Percentiles rank a stretch among this genome's conserved stretches.
Evolutionary conservation across 2,329 filamentous ascomycete genomes (phyloP).

Genomic region (Lomentospora prolificans): DNA sequence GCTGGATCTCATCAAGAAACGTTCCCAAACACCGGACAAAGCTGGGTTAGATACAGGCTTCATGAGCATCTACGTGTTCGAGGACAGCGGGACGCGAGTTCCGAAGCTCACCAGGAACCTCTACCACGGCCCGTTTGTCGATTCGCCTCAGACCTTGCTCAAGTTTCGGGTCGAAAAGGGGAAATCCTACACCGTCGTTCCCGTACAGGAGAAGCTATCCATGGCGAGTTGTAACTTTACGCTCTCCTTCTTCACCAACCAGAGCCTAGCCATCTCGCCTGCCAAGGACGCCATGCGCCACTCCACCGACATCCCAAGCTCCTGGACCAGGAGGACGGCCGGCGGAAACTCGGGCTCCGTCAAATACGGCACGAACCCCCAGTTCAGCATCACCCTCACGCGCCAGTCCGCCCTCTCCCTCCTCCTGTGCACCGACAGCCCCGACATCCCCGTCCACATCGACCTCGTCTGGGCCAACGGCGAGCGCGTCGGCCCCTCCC

Average conservation of each 20-base stretch:
- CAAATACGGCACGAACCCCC: constrained; percentile 77
- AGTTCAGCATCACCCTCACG: constrained; percentile 60
- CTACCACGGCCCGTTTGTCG: constrained; percentile 76
- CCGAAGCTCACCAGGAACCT: constrained; percentile 63
- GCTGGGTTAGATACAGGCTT: constrained; percentile 53
- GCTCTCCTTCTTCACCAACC: constrained; percentile 68
- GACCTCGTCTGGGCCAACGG: constrained; percentile 74
- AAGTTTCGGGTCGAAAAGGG: constrained; percentile 41
- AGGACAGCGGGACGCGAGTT: constrained; percentile 59
- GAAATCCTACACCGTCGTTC: constrained; percentile 49
- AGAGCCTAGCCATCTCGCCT: constrained; percentile 47
- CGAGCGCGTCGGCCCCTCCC: constrained; percentile 51
- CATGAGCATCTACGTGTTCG: constrained; percentile 78
- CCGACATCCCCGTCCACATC: constrained; percentile 69
- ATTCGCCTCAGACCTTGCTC: constrained; percentile 84
- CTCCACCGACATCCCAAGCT: constrained; percentile 47
- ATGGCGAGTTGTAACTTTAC: constrained; percentile 73
- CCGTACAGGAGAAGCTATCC: constrained; percentile 71
- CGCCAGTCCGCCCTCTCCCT: constrained; percentile 55
- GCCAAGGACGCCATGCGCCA: constrained; percentile 52
- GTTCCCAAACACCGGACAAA: background rate
- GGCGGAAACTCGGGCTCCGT: constrained; percentile 74
- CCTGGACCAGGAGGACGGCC: constrained; percentile 71
- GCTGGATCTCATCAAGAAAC: constrained; percentile 41
- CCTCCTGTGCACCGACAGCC: constrained; percentile 57